Evolutionary conservation across 2,329 filamentous ascomycete species (phyloP), one percentile per base, ranked within the genome.

Genomic region (Fusarium coicis): DNA sequence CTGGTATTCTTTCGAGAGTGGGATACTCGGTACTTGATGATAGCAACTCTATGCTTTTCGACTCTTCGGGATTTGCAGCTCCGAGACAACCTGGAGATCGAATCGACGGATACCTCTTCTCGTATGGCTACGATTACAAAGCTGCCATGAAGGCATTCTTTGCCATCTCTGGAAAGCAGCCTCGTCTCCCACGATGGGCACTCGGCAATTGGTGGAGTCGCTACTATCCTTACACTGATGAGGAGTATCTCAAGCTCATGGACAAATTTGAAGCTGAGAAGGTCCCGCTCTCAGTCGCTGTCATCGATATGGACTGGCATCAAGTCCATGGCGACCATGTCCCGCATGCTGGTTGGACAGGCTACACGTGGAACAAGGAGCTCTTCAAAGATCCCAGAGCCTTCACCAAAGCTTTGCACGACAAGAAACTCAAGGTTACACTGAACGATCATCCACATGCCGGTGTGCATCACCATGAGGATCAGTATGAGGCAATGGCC

Each of bases 241-340:
- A 86, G 4, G 87, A 89, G 71, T 92, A 91, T 74, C 68, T 91
- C 5, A 79, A 81, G 19, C 81, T 92, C 21, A 87, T 92, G 83
- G 87, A 90, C 61, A 83, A 84, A 55, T 91, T 92, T 70, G 77
- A 81, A 9, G 78, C 80, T 14, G 80, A 87, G 30, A 78, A 83
- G 0, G 85, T 92, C 11, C 90, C 90, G 0, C 80, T 92, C 42
- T 87, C 85, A 10, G 88, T 91, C 10, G 89, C 86, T 4, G 88
- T 91, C 2, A 79, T 92, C 7, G 90, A 92, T 74, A 92, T 92
- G 89, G 90, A 91, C 77, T 92, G 90, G 90, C 90, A 92, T 79
- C 78, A 86, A 47, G 88, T 90, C 2, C 77, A 84, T 4, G 85
- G 86, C 16, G 79, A 84, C 11, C 78, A 78, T n/a, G 81, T 85